These are phyloP conservation scores for Syncephalastrum sp. DNA, from an alignment of 371 early-diverging fungal species.

Conservation along the genomic window DNA sequence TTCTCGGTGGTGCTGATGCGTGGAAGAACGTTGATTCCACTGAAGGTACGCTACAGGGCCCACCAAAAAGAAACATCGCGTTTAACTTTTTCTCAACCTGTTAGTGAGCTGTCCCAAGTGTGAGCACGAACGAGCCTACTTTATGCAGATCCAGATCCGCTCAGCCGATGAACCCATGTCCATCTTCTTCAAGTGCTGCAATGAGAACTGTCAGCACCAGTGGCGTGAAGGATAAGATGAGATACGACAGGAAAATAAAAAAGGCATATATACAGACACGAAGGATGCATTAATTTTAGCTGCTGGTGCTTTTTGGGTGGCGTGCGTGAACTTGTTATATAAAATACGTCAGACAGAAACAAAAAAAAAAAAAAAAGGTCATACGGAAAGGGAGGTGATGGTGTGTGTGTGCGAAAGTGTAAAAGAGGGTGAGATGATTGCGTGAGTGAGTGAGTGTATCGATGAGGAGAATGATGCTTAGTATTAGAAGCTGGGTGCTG, in stretches of 20 bases:
- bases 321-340: constrained; percentile 2
- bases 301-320: not conserved
- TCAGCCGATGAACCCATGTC: constrained; percentile 96
- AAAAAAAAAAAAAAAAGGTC: not conserved
- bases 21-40: constrained; percentile 93
- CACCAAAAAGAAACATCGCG: not conserved
- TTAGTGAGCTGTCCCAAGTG: constrained; percentile 85
- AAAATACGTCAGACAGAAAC: not conserved
- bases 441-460: not conserved
- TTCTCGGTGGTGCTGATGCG: constrained; percentile 87
- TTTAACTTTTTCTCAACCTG: not conserved
- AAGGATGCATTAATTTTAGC: constrained; percentile 4
- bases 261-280: not conserved
- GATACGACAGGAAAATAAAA: too few relatives aligned
- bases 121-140: constrained; percentile 86
- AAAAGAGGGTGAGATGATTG: not conserved
- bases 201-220: constrained; percentile 67
- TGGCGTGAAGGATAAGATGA: constrained; percentile 68
- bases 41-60: constrained; percentile 56
- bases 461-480: not conserved
- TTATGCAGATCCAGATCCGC: constrained; percentile 92
- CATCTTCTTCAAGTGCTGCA: constrained; percentile 84
- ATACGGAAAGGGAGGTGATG: not conserved
- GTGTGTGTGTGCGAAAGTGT: not conserved
- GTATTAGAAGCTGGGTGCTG: constrained; percentile 4